phyloP scores from a whole-genome alignment of 2,329 filamentous ascomycete species.

The Tricladium varicosporioides region DNA sequence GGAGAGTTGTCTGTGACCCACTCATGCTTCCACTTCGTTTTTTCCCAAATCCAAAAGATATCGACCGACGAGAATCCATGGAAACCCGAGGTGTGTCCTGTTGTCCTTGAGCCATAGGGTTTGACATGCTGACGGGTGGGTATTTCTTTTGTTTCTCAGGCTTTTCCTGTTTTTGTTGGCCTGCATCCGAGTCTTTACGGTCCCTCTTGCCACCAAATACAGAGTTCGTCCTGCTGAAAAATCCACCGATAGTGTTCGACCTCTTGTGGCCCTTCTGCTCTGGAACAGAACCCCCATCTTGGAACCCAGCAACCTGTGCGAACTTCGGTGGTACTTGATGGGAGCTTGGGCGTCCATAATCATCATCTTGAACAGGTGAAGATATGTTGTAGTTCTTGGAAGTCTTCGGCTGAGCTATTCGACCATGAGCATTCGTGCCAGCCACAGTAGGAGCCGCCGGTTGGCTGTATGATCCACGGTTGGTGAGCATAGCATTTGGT shows the following conservation, averaged over 20 bases:
- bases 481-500: slow-evolving; percentile 56
- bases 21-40: slow-evolving; percentile 67
- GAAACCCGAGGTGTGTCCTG: slow-evolving; percentile 50
- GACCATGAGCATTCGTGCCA: slow-evolving; percentile 83
- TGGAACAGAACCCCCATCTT: slow-evolving; percentile 43
- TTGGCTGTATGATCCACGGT: slow-evolving; percentile 80
- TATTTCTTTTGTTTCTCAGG: slow-evolving; percentile 65
- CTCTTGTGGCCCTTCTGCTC: slow-evolving; percentile 56
- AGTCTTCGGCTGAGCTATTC: slow-evolving; percentile 73
- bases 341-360: slow-evolving; percentile 59
- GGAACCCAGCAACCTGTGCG: slow-evolving; percentile 55
- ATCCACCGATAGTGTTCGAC: slow-evolving; percentile 74
- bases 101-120: slow-evolving; percentile 46
- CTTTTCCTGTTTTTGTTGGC: slow-evolving; percentile 41
- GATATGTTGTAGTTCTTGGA: slow-evolving; percentile 71
- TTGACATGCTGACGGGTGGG: slow-evolving; percentile 88
- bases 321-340: slow-evolving; percentile 56
- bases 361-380: slow-evolving; percentile 54
- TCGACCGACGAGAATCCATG: slow-evolving; percentile 72
- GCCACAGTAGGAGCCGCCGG: slow-evolving; percentile 84
- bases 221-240: slow-evolving; percentile 81
- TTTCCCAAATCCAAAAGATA: slow-evolving; percentile 66
- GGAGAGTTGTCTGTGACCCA: slow-evolving; percentile 50
- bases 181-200: slow-evolving; percentile 30
- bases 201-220: slow-evolving; percentile 63